Evolutionary conservation across 257 asterid genomes (phyloP), one percentile per base, ranked within the genome.

Genomic region (Solanum chiquidenum): DNA sequence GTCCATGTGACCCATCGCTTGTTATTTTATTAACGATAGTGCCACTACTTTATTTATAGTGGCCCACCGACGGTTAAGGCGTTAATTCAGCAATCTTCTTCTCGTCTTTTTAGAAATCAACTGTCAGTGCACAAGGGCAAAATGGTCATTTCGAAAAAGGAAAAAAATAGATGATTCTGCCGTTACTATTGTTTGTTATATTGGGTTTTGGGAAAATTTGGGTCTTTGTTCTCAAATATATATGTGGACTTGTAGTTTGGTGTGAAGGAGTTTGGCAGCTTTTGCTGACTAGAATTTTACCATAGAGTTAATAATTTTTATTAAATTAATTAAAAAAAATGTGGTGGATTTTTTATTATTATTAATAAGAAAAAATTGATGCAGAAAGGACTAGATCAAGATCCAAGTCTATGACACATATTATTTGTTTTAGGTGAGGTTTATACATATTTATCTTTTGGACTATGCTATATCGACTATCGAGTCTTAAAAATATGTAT

Each of bases 51-150:
- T 74, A 72, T 42, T 49, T 0, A 29, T 44, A 34, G 95, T 94
- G 95, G 1, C 95, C 96, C 90, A 62, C 84, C 93, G 93, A 87
- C 95, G 90, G 98, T 94, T 94, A 91, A 90, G 96, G 97, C 95
- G 97, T 92, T 94, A 95, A 94, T 76, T 95, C 95, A 93, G 95
- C 96, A 88, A 16, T 85, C 83, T 42, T 84, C 82, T 86, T 13
- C 90, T 91, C 90, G 91, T 91, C 89, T 90, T 79, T 83, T 79
- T 18, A 71, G 82, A 18, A 55, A 66, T 55, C 89, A 66, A 42
- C 87, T 86, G 89, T 86, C 37, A 73, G 49, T 79, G 84, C 62
- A 13, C 60, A 60, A 88, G 94, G 96, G 88, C 16, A 92, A 31
- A 87, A 46, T 87, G 31, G 95, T 90, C 91, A 90, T 88, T 90